Conservation (phyloP, 179 eudicot species). For the Spergularia azorica region DNA sequence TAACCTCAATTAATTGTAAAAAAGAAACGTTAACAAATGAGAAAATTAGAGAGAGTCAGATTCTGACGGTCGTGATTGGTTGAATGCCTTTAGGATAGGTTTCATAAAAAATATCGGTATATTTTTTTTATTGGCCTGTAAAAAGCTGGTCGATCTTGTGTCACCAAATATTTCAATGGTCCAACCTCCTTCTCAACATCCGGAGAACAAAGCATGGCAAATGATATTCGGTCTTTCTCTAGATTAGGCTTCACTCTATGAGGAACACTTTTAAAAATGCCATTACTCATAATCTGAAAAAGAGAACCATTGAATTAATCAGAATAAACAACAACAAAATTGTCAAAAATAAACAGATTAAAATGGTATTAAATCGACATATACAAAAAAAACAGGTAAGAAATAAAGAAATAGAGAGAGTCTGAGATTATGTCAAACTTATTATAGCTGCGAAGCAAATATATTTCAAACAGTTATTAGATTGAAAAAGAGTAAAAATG, state of each 20-base stretch:
- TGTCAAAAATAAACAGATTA: background rate
- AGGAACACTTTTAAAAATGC: slow-evolving; percentile 12
- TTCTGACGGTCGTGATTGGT: slow-evolving; percentile 20
- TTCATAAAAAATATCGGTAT: slow-evolving; percentile 12
- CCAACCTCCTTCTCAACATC: slow-evolving; percentile 24
- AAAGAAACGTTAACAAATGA: too few species aligned
- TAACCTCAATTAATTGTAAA: too few species aligned
- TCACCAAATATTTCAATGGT: slow-evolving; percentile 18
- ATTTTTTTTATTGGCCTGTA: slow-evolving; percentile 18
- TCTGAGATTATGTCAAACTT: too few species aligned
- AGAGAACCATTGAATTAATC: background rate
- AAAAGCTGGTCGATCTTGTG: slow-evolving; percentile 14
- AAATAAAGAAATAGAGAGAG: too few species aligned
- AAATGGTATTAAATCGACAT: background rate
- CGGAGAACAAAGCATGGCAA: slow-evolving; percentile 25
- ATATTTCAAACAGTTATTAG: background rate
- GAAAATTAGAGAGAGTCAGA: background rate
- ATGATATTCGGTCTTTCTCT: slow-evolving; percentile 22
- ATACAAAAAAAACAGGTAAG: background rate
- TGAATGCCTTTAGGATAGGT: slow-evolving; percentile 15
- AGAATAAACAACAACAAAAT: background rate
- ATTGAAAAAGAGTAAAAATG: background rate
- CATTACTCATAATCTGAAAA: slow-evolving; percentile 30
- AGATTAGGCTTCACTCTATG: slow-evolving; percentile 21
- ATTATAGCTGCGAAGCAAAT: too few species aligned